Evolutionary conservation across 768 basidiomycete genomes (phyloP).

Genomic region (Infundibulicybe gibba): DNA sequence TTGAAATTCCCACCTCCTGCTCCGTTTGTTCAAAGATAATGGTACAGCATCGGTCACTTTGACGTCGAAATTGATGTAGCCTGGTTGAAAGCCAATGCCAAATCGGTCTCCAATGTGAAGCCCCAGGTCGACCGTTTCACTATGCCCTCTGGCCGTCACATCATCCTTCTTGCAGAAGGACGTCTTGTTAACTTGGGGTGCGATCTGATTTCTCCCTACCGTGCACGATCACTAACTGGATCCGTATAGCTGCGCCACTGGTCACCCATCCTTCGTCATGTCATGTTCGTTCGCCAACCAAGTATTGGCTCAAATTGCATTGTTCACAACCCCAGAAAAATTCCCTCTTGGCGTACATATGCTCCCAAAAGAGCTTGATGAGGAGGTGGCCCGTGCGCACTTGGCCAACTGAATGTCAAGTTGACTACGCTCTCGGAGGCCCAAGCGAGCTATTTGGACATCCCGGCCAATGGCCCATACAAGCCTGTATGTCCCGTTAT

Average conservation of each 20-base stretch:
- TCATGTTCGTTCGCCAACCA: conserved; percentile 99
- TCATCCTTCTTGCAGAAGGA: conserved; percentile 97
- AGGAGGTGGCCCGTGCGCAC: conserved; percentile 98
- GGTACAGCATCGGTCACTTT: conserved; percentile 75
- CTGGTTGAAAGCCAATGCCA: conserved; percentile 95
- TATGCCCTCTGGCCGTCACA: conserved; percentile 87
- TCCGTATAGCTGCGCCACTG: conserved; percentile 78
- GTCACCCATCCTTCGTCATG: conserved; percentile 99
- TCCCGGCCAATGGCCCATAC: conserved; percentile 74
- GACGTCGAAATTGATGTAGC: conserved; percentile 95
- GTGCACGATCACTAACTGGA: conserved; percentile 3
- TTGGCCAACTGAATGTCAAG: conserved; percentile 91
- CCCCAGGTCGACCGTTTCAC: conserved; percentile 99
- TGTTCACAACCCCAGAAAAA: conserved; percentile 90
- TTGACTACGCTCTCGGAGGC: conserved; percentile 69
- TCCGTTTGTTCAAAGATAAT: not conserved
- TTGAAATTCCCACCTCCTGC: not conserved
- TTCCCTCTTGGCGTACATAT: conserved; percentile 99
- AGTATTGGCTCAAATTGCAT: conserved; percentile 95
- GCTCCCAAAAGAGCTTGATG: conserved; percentile 96
- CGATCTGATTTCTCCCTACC: conserved; percentile 18
- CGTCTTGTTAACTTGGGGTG: conserved; percentile 98
- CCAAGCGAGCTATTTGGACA: conserved; percentile 90
- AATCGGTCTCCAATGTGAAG: conserved; percentile 84
- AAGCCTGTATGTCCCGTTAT: conserved; percentile 36